Base-by-base conservation (phyloP, 352 stramenopile genomes). In the Phytophthora agathidicida region DNA sequence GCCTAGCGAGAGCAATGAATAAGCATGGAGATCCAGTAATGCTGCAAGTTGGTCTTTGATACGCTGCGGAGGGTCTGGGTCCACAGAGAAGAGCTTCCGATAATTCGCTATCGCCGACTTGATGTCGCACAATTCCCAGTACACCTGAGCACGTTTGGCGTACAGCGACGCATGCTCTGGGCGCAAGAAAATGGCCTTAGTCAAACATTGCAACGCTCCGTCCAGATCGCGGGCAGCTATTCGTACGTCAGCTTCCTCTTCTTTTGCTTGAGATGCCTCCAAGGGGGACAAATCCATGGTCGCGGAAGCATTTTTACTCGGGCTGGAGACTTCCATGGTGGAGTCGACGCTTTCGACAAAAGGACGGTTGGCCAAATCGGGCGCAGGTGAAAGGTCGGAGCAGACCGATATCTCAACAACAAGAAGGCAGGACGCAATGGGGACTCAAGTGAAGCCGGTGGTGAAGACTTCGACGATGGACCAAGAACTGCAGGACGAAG, bases 401-500 rank as follows among this genome's bases (percentile, higher is more conserved):
- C 11, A 22, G 43, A 30, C 11, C 31, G 11, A 48, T 45, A 44
- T 39, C 44, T 31, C 23, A 39, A 24, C 23, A 39, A 24, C 19
- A 38, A n/a, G n/a, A 27, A 23, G 20, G 10, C 6, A 33, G 8
- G 33, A 37, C 37, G 19, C 32, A 42, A 89, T 89, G 80, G 77
- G 60, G 57, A 74, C 60, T 27, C 74, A 75, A 24, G 82, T 93
- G 22, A 93, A 95, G 68, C 83, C 86, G 16, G 86, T 95, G 46
- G 80, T 95, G 43, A 95, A 95, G 69, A 95, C 80, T 16, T 93
- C 86, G 32, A 93, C 83, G 56, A 95, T 93, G 86, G 86, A 93
- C 19, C 82, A 86, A 32, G 86, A 95, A 38, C 68, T 95, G 22
- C 83, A 92, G 45, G 86, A 95, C 54, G 86, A 95, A 51, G 86